A percentile compares a stretch with the other conserved stretches of the same genome.
These are phyloP conservation scores for Microstegium vimineum DNA, from an alignment of 176 grass and related monocot species.

Conservation along the genomic window DNA sequence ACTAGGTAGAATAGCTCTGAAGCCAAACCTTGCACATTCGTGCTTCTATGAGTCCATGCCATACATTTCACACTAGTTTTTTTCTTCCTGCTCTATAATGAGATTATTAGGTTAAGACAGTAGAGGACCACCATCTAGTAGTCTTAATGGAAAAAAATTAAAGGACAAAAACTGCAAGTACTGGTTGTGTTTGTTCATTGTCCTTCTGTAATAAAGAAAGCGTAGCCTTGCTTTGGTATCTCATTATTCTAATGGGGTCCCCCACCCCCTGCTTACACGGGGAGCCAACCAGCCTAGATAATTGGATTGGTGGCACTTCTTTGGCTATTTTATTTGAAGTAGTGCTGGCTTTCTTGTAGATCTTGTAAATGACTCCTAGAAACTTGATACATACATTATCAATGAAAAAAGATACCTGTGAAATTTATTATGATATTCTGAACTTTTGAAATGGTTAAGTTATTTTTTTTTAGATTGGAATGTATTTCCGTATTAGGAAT, in stretches of 20 bases:
- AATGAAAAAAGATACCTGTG: background rate
- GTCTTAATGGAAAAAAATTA: conserved; percentile 24
- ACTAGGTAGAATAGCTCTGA: background rate
- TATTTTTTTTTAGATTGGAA: background rate
- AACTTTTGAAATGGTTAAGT: background rate
- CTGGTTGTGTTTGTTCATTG: conserved; percentile 13
- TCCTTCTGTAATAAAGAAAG: conserved; percentile 25
- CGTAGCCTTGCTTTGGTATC: conserved; percentile 17
- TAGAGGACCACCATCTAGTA: conserved; percentile 8
- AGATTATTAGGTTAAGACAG: background rate
- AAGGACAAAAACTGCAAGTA: conserved; percentile 28
- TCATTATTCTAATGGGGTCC: conserved; percentile 29
- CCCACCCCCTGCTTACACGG: conserved; percentile 4
- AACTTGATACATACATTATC: background rate
- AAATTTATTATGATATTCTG: background rate
- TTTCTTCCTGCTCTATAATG: background rate
- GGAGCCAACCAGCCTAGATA: conserved; percentile 25
- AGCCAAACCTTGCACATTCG: background rate
- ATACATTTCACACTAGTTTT: conserved; percentile 14
- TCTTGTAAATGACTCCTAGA: conserved; percentile 24
- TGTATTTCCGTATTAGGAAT: background rate
- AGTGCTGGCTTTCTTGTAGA: background rate
- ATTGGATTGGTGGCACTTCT: conserved; percentile 8
- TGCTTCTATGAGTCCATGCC: background rate
- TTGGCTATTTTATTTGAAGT: conserved; percentile 23